phyloP scores from a whole-genome alignment of 169 alveolate species.

The Plasmodium reichenowi region DNA sequence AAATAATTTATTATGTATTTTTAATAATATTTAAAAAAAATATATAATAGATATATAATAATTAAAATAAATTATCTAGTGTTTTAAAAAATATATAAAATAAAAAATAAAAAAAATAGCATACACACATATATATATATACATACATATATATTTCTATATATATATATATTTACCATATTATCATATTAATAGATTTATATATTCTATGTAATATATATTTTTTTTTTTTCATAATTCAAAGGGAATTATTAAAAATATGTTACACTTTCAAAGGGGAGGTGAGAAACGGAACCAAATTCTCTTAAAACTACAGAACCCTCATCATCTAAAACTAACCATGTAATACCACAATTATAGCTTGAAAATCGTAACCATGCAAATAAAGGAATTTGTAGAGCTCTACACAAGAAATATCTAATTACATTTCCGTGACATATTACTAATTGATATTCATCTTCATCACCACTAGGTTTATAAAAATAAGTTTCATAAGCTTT shows the following conservation, averaged over 20 bases:
- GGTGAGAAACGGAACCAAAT: slow-evolving; percentile 76
- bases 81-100: too few relatives aligned
- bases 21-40: too few relatives aligned
- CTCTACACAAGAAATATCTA: slow-evolving; percentile 80
- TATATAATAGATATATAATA: too few relatives aligned
- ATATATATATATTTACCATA: too few relatives aligned
- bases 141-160: too few relatives aligned
- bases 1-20: too few relatives aligned
- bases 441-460: slow-evolving; percentile 78
- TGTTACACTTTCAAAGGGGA: slow-evolving; percentile 73
- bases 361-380: slow-evolving; percentile 82
- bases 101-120: too few relatives aligned
- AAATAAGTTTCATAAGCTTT: slow-evolving; percentile 79
- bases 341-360: slow-evolving; percentile 81
- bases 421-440: slow-evolving; percentile 83
- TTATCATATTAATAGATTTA: too few relatives aligned
- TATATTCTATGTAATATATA: too few relatives aligned
- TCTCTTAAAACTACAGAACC: slow-evolving; percentile 72
- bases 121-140: too few relatives aligned
- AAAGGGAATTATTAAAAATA: slow-evolving; percentile 21
- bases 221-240: neutral
- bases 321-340: slow-evolving; percentile 75
- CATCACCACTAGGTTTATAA: slow-evolving; percentile 71
- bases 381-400: slow-evolving; percentile 80
- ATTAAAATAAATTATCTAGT: too few relatives aligned